Conservation (phyloP, 2,329 filamentous ascomycete species). For the Emmonsiellopsis sp. region DNA sequence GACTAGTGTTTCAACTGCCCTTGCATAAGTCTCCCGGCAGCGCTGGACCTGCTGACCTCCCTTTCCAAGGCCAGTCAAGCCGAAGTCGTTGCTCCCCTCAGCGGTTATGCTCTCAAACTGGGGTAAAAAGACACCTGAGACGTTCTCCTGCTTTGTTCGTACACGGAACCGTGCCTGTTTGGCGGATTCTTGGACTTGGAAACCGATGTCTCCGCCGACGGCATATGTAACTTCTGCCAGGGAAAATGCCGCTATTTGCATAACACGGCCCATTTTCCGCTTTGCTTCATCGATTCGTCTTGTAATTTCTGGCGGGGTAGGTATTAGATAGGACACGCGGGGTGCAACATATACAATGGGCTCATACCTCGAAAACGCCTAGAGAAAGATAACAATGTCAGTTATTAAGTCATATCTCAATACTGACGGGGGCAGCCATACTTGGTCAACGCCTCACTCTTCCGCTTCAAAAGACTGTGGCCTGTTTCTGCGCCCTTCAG, state of each 20-base stretch:
- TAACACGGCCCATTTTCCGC: constrained; percentile 97
- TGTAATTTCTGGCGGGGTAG: constrained; percentile 65
- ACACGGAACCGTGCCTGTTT: constrained; percentile 88
- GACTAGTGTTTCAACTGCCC: constrained; percentile 90
- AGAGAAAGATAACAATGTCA: constrained; percentile 17
- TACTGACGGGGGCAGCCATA: constrained; percentile 37
- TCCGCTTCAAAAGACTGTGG: constrained; percentile 90
- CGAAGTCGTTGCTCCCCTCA: constrained; percentile 91
- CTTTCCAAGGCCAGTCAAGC: constrained; percentile 88
- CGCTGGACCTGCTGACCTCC: constrained; percentile 94
- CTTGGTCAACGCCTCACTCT: constrained; percentile 98
- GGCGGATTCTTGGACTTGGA: constrained; percentile 94
- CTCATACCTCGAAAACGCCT: constrained; percentile 78
- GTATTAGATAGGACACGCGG: constrained; percentile 5
- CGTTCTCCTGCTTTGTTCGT: constrained; percentile 94
- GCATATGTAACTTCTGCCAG: constrained; percentile 96
- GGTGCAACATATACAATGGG: not conserved
- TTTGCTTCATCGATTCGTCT: constrained; percentile 97
- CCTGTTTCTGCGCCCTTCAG: constrained; percentile 88
- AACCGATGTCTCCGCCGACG: constrained; percentile 88
- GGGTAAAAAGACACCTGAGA: constrained; percentile 89
- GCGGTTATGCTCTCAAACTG: constrained; percentile 85
- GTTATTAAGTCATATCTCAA: not conserved
- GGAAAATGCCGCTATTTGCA: constrained; percentile 98
- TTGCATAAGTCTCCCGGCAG: constrained; percentile 89